Evolutionary conservation across 129 eudicot genomes (phyloP).

Genomic region (Gnaphalium uliginosum): DNA sequence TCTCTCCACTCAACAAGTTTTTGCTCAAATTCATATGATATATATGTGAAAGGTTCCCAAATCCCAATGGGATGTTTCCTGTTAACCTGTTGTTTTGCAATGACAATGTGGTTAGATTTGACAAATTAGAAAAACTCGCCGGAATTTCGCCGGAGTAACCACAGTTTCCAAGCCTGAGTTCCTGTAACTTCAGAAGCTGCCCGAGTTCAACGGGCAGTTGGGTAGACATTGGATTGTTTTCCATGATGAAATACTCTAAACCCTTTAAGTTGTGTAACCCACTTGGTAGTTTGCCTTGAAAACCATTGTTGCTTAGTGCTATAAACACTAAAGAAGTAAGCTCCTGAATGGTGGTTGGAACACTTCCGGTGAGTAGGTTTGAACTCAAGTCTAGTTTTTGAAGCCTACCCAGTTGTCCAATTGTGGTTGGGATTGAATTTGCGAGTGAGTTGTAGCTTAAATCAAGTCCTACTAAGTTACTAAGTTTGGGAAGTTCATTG

Average conservation of each 20-base stretch:
- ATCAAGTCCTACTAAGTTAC: conserved; percentile 65
- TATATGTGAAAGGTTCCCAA: conserved; percentile 51
- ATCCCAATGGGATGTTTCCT: conserved; percentile 60
- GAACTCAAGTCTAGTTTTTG: conserved; percentile 88
- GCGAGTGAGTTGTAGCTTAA: conserved; percentile 72
- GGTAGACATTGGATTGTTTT: conserved; percentile 65
- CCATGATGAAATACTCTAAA: conserved; percentile 74
- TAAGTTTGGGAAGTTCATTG: conserved; percentile 37
- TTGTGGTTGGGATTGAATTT: conserved; percentile 44
- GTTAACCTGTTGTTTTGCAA: conserved; percentile 66
- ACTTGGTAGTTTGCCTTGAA: conserved; percentile 52
- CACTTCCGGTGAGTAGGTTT: conserved; percentile 50
- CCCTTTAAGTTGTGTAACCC: conserved; percentile 43
- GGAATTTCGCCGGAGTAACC: conserved; percentile 71
- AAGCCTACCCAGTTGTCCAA: conserved; percentile 61
- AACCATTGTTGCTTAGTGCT: conserved; percentile 63
- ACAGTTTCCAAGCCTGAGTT: conserved; percentile 64
- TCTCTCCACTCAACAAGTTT: conserved; percentile 59
- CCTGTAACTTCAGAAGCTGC: conserved; percentile 59
- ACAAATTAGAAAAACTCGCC: conserved; percentile 36
- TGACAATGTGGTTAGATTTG: conserved; percentile 60
- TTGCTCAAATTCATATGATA: conserved; percentile 82
- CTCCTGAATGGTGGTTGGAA: conserved; percentile 45
- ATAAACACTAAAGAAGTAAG: conserved; percentile 54
- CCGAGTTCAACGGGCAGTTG: conserved; percentile 52